These are phyloP conservation scores for Fusarium sp. DNA, from an alignment of 2,329 filamentous ascomycete genomes.

Conservation along the genomic window DNA sequence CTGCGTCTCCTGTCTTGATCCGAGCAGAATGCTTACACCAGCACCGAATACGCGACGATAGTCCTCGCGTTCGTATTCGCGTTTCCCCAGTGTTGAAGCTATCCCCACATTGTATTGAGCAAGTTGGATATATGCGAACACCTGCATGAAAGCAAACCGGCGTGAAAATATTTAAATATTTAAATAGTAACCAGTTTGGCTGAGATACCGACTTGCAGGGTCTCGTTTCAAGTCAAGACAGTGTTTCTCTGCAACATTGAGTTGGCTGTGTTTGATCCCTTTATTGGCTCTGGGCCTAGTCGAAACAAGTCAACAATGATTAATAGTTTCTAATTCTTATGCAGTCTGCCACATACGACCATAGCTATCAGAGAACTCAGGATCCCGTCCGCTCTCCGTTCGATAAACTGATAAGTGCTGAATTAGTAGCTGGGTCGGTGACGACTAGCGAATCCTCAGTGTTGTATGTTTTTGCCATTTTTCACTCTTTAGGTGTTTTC, in stretches of 20 bases:
- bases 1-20: neutral
- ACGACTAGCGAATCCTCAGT: conserved; percentile 34
- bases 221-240: too few species aligned
- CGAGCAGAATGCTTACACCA: neutral
- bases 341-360: conserved; percentile 16
- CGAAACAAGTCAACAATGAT: too few species aligned
- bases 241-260: neutral
- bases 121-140: neutral
- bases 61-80: conserved; percentile 31
- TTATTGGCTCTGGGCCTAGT: too few species aligned
- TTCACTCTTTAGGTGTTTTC: neutral
- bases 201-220: too few species aligned
- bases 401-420: conserved; percentile 30
- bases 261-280: too few species aligned
- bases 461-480: conserved; percentile 21
- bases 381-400: conserved; percentile 33
- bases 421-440: conserved; percentile 31
- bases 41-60: conserved; percentile 11
- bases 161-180: too few species aligned
- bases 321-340: neutral
- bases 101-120: neutral
- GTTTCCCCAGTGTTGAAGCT: neutral
- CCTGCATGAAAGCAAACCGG: neutral
- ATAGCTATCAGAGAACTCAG: conserved; percentile 32
- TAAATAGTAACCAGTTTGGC: too few species aligned